Base-by-base conservation (phyloP, 768 basidiomycete genomes). In the Boletus patriciae region DNA sequence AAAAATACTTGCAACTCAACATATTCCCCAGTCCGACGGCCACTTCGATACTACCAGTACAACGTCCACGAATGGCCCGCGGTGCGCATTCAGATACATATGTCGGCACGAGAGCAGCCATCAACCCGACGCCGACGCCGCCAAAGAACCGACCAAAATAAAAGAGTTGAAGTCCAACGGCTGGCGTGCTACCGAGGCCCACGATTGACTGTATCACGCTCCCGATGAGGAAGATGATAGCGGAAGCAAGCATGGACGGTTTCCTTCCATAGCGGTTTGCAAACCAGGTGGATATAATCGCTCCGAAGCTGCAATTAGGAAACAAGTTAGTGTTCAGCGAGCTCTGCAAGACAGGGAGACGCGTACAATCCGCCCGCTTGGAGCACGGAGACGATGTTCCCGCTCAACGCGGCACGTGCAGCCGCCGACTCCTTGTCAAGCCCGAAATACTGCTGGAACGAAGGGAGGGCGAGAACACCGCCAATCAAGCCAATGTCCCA, bases 41-140 rank as follows among this genome's bases (percentile, higher is more conserved):
- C 10, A 75, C 54, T 48, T 75, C 72, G 21, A 68, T 67, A 46
- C 66, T 61, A 4, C 70, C 73, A 0, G 73, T 73, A 50, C 75
- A 75, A 3, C 75, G 71, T 6, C 75, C 75, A 38, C 76, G 70
- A 34, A 77, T 74, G 18, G 67, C 42, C 50, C 66, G 65, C 10
- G 76, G 76, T 4, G 71, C 70, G 52, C 68, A 74, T 63, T 77
- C 75, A 3, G 75, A 70, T 3, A 75, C 68, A 25, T 76, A 76
- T 0, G 71, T 66, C 2, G 76, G 76, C 21, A 73, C 71, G 21
- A 76, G 46, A 0, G 72, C 73, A 3, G 70, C 62, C 61, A 74
- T 67, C 36, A 75, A 42, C 27, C 79, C 77, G 7, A 80, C 72
- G 3, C 82, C 81, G 34, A 82, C 66, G 18, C 82, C 83, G 6